phyloP scores from a whole-genome alignment of 768 basidiomycete species.

The Leucosporidium yakuticum region DNA sequence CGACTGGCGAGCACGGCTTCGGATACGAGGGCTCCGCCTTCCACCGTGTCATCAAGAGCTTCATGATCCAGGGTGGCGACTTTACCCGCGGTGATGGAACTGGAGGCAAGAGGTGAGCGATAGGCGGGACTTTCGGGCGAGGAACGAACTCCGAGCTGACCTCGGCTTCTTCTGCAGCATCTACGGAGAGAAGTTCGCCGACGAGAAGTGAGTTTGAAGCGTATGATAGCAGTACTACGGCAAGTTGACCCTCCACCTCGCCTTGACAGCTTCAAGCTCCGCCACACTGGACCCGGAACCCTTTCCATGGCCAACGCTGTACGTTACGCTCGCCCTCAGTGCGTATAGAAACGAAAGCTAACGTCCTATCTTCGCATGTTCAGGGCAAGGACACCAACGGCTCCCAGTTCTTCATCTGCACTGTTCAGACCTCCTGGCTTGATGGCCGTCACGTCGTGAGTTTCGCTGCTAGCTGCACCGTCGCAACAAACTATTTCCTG shows the following conservation, averaged over 20 bases:
- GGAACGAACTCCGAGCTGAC: not conserved
- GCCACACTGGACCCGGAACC: conserved; percentile 76
- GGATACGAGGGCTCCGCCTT: conserved; percentile 95
- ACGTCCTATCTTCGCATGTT: not conserved
- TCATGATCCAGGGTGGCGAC: conserved; percentile 91
- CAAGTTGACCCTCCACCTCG: not conserved
- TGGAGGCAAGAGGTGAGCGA: conserved; percentile 59
- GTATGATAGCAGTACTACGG: not conserved
- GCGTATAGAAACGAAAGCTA: not conserved
- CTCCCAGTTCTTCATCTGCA: conserved; percentile 35
- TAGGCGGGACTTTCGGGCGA: not conserved
- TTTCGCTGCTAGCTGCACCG: conserved; percentile 47
- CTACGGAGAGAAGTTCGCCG: conserved; percentile 80
- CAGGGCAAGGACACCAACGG: conserved; percentile 16
- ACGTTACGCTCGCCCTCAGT: conserved; percentile 58
- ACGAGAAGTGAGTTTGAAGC: conserved; percentile 62
- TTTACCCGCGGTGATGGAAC: conserved; percentile 83
- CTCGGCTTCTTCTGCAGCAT: conserved; percentile 51
- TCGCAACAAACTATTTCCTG: not conserved
- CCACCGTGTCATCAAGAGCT: conserved; percentile 49
- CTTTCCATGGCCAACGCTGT: conserved; percentile 75
- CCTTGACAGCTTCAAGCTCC: conserved; percentile 71
- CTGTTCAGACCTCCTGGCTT: conserved; percentile 36
- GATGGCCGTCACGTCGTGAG: conserved; percentile 49
- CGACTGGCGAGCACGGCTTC: conserved; percentile 73